Evolutionary conservation across 345 rosid genomes (phyloP), one percentile per base, ranked within the genome.

Genomic region (Excoecaria cochinchinensis): DNA sequence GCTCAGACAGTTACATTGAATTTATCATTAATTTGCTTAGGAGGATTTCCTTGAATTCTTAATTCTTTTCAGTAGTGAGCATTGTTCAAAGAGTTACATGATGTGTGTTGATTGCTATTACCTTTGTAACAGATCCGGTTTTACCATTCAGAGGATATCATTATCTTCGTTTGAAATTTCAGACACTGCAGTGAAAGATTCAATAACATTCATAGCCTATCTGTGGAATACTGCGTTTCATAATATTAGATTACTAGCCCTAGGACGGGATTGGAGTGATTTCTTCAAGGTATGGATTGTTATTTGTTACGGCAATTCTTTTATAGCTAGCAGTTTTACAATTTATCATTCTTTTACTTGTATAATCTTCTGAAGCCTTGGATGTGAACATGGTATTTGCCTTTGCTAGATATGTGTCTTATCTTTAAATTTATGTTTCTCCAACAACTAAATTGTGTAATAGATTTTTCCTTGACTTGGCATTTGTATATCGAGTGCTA

Each of bases 241-340:
- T 39, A 76, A 51, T 53, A 69, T 85, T 19, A 82, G 73, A 78
- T 74, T 77, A 36, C 78, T 92, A 79, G 91, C 85, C 70, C 82
- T 71, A 79, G 97, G 95, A 82, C 87, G 80, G 78, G 89, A 88
- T 69, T 91, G 97, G 95, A 78, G 60, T 64, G 81, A 77, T 72
- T 88, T 90, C 89, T 79, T 88, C 64, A 86, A 84, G 97, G 91
- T 90, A 85, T n/a, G 55, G 48, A 75, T 75, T 69, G 12, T 48
- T 31, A 31, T 31, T 31, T 31, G 31, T 31, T 31, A 51, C 12
- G 3, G 1, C 12, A 39, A n/a, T 63, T 62, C 48, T 69, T 78
- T 56, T 61, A 48, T 25, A 10, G 48, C 42, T 69, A 69, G 0
- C 22, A 17, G 71, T 77, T 69, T 39, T 39, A 44, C 13, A 19